phyloP scores from a whole-genome alignment of 1,139 yeast species.

The Candida albicans region DNA sequence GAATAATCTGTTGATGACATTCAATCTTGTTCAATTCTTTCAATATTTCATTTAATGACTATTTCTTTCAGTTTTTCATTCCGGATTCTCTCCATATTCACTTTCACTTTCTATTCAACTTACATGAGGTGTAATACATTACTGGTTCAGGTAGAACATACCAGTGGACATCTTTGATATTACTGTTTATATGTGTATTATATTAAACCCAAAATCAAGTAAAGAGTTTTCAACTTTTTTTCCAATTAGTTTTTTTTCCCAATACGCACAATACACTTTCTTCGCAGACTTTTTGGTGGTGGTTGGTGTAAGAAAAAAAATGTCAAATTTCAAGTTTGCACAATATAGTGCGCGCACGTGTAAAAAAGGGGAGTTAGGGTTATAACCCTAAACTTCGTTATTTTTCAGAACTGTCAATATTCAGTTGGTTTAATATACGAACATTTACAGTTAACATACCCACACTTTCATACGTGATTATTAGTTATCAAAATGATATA shows the following conservation, averaged over 20 bases:
- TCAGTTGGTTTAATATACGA: not conserved
- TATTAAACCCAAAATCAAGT: conserved; percentile 1
- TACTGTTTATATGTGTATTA: conserved; percentile 10
- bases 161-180: conserved; percentile 33
- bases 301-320: not conserved
- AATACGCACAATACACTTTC: not conserved
- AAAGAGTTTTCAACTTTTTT: conserved; percentile 7
- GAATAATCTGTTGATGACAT: too few species aligned
- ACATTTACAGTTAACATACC: not conserved
- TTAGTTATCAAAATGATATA: conserved; percentile 2
- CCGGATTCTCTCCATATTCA: not conserved
- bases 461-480: not conserved
- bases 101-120: not conserved
- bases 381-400: conserved; percentile 6
- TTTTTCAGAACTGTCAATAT: too few species aligned
- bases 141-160: conserved; percentile 19
- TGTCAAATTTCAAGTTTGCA: not conserved
- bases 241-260: conserved; percentile 6
- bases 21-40: too few species aligned
- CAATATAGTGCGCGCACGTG: conserved; percentile 6
- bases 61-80: too few species aligned
- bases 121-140: not conserved
- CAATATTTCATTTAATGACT: too few species aligned
- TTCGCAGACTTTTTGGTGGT: not conserved
- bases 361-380: conserved; percentile 1